These are phyloP conservation scores for Suhomyces taliae DNA, from an alignment of 1,139 yeast species.

Conservation along the genomic window DNA sequence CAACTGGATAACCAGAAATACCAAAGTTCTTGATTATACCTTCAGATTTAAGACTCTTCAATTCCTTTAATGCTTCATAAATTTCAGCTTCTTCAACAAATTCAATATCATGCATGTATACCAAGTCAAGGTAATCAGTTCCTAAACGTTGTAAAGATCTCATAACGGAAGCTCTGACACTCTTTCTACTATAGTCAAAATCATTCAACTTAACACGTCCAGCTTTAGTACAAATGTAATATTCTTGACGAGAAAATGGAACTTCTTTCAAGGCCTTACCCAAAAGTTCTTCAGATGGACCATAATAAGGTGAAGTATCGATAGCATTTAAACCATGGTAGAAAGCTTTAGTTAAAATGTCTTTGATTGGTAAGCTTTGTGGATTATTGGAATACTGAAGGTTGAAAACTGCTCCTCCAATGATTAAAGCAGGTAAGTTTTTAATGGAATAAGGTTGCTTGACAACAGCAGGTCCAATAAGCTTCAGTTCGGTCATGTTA, in stretches of 20 bases:
- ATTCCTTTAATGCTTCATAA: constrained; percentile 61
- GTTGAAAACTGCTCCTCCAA: constrained; percentile 89
- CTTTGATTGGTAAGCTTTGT: constrained; percentile 52
- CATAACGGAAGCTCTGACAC: constrained; percentile 60
- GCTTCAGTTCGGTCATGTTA: not conserved
- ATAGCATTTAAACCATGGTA: constrained; percentile 69
- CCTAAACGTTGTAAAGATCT: constrained; percentile 66
- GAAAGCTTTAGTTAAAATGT: constrained; percentile 62
- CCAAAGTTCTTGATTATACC: constrained; percentile 72
- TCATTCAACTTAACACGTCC: constrained; percentile 69
- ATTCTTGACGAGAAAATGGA: constrained; percentile 55
- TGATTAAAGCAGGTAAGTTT: constrained; percentile 57
- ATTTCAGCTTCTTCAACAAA: constrained; percentile 61
- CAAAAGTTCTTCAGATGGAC: constrained; percentile 75
- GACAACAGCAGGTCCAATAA: constrained; percentile 12
- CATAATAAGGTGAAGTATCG: constrained; percentile 93
- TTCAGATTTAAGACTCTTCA: constrained; percentile 57
- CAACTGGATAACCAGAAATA: constrained; percentile 84
- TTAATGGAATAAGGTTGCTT: constrained; percentile 24
- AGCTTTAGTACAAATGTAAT: constrained; percentile 81
- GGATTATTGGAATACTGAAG: constrained; percentile 75
- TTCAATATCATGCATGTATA: constrained; percentile 88
- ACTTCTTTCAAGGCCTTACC: constrained; percentile 62
- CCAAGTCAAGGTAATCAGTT: constrained; percentile 71
- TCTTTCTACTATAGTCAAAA: constrained; percentile 69